Evolutionary conservation across 257 asterid genomes (phyloP).

Genomic region (Craterostigma plantagineum): DNA sequence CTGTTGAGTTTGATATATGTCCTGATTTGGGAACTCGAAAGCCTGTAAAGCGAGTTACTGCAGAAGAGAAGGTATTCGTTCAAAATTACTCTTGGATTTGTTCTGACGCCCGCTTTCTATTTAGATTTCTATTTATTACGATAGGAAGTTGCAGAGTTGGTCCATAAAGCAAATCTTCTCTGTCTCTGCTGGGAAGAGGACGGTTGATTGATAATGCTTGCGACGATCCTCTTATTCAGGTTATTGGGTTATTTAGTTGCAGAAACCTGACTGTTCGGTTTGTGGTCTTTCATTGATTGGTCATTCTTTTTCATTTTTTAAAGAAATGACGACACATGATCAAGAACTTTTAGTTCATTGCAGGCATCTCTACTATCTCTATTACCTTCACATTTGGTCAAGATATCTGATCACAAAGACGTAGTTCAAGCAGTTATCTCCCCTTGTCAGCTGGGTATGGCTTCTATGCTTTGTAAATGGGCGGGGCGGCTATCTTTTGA

Average conservation of each 20-base stretch:
- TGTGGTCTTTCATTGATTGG: neutral
- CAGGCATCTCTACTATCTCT: slow-evolving; percentile 93
- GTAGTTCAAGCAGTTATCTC: slow-evolving; percentile 45
- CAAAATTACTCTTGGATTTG: neutral
- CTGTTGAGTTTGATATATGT: slow-evolving; percentile 61
- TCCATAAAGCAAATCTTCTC: slow-evolving; percentile 84
- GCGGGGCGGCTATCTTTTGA: slow-evolving; percentile 8
- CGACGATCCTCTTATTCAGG: slow-evolving; percentile 89
- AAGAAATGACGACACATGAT: neutral
- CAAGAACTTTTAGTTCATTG: slow-evolving; percentile 15
- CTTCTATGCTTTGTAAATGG: slow-evolving; percentile 5
- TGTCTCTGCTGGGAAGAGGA: slow-evolving; percentile 91
- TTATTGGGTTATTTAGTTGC: slow-evolving; percentile 10
- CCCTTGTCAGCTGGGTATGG: slow-evolving; percentile 75
- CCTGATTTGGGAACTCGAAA: slow-evolving; percentile 39
- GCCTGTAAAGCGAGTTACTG: slow-evolving; percentile 63
- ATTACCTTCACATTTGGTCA: slow-evolving; percentile 56
- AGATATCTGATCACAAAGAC: slow-evolving; percentile 40
- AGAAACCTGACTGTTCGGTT: neutral
- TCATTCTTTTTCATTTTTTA: neutral
- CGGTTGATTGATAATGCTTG: slow-evolving; percentile 66
- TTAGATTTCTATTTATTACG: slow-evolving; percentile 7
- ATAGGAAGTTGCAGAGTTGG: slow-evolving; percentile 77
- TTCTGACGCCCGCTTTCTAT: neutral
- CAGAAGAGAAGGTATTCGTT: slow-evolving; percentile 55